These are phyloP conservation scores for Claviceps monticola DNA, from an alignment of 2,329 filamentous ascomycete genomes.

Conservation along the genomic window DNA sequence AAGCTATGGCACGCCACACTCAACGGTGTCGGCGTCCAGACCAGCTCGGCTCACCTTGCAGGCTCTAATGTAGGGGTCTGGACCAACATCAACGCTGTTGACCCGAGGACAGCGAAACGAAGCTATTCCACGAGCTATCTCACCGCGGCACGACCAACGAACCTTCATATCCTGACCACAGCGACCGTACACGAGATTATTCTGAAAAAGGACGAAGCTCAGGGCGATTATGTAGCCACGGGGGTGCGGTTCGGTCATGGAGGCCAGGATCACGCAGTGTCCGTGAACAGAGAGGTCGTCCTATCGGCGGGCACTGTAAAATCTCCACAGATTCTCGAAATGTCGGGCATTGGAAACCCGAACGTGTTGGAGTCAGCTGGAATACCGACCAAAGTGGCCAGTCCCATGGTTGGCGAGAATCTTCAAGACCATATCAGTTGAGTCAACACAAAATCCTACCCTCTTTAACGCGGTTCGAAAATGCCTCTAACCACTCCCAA, in stretches of 20 bases:
- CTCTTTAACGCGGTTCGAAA: neutral
- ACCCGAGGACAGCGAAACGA: constrained; percentile 28
- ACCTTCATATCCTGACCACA: constrained; percentile 24
- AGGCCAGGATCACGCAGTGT: constrained; percentile 23
- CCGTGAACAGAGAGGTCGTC: constrained; percentile 38
- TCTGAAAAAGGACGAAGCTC: constrained; percentile 11
- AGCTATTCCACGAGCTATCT: constrained; percentile 35
- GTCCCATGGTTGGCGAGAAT: constrained; percentile 34
- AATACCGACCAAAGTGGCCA: constrained; percentile 24
- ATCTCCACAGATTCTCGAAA: constrained; percentile 45
- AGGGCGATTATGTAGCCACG: constrained; percentile 12
- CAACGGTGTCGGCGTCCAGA: constrained; percentile 26
- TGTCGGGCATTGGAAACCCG: constrained; percentile 43
- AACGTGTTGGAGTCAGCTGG: constrained; percentile 22
- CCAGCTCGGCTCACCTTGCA: constrained; percentile 30
- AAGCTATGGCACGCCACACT: constrained; percentile 33
- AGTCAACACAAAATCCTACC: neutral
- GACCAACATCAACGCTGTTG: constrained; percentile 34
- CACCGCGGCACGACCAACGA: constrained; percentile 23
- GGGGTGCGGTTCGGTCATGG: constrained; percentile 21
- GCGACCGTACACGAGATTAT: constrained; percentile 16
- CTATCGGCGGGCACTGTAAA: constrained; percentile 43
- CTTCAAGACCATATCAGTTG: constrained; percentile 29
- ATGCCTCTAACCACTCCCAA: neutral
- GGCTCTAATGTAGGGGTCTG: constrained; percentile 37